Base-by-base conservation (phyloP, 1,284 basidiomycete species). In the Pulveroboletus sp. region DNA sequence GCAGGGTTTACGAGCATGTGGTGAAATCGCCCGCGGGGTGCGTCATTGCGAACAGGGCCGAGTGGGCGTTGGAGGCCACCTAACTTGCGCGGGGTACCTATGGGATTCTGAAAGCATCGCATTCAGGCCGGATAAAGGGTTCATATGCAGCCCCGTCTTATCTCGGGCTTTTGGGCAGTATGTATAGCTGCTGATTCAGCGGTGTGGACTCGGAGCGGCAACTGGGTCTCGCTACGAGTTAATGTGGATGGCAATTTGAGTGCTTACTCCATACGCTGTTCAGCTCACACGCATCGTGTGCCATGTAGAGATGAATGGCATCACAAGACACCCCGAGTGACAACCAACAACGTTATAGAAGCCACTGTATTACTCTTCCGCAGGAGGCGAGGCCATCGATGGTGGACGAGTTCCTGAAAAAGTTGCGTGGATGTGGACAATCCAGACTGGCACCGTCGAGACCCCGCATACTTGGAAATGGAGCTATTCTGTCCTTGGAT, bases 401-500 rank as follows among this genome's bases (percentile, higher is more conserved):
- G 47, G 31, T 24, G 49, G 29, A 28, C 17, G 42, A 40, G 63
- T 69, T 54, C 57, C 61, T 61, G 63, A 52, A 59, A 47, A 49
- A 29, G 46, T 57, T 43, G 59, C 45, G 43, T 67, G 57, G 49
- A 65, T 55, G 56, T 68, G 61, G 52, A 47, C 49, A 54, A 52
- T 58, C 43, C 49, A 56, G 7, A 40, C 48, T 68, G 65, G 63
- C 58, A 65, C 57, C 56, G 53, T 60, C 56, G 57, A 70, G 68
- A 72, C 68, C 70, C 68, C 71, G 68, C 65, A 49, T 68, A 57
- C 62, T 63, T 38, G 48, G 52, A 50, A 56, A 63, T 52, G 62
- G 46, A 46, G 44, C 29, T 50, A 49, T 46, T 42, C 38, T 25
- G 35, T 15, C 39, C 46, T 42, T 36, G 43, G 39, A 28, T 62